Base-by-base conservation (phyloP, 148 eudicot species). In the Rhododendron williamsianum region DNA sequence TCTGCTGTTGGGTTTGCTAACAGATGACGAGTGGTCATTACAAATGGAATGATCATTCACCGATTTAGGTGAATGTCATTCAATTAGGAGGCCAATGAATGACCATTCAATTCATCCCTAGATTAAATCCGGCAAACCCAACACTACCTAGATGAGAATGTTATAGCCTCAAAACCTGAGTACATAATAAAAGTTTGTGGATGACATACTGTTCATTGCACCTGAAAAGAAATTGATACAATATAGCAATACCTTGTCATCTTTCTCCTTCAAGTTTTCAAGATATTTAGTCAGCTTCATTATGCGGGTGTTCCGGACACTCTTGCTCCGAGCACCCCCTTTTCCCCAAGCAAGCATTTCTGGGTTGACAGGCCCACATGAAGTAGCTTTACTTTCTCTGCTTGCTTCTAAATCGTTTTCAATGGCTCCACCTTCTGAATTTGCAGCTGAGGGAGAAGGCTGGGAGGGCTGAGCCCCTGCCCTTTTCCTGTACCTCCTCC, bases 321-420 rank as follows among this genome's bases (percentile, higher is more conserved):
- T 81, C 82, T 77, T 89, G 84, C 90, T 91, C 72, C 93, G 90
- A 83, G 86, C 84, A 30, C 91, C 93, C 56, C 91, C 93, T 85
- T 85, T 72, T 1, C 93, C 93, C 93, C 93, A 91, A 81, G 92
- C 90, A 83, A 91, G 91, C 88, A 84, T 82, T 84, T 91, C 92
- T n/a, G 91, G 63, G 73, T 83, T 87, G 80, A 86, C 54, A 72
- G 85, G 71, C 74, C 83, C 91, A 82, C 84, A 84, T 48, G 90
- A 82, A 58, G 80, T 65, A 19, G 49, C 85, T 45, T 65, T 85
- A 74, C 67, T 86, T 85, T 89, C 92, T 77, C 81, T 90, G 81
- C 78, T 81, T 58, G 63, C 85, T 82, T 89, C 90, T 23, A 84
- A 72, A 83, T 86, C 89, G 69, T 85, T 90, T 58, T 87, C 93